Evolutionary conservation across 768 basidiomycete species (phyloP).

Genomic region (Cystobasidium onofrii): DNA sequence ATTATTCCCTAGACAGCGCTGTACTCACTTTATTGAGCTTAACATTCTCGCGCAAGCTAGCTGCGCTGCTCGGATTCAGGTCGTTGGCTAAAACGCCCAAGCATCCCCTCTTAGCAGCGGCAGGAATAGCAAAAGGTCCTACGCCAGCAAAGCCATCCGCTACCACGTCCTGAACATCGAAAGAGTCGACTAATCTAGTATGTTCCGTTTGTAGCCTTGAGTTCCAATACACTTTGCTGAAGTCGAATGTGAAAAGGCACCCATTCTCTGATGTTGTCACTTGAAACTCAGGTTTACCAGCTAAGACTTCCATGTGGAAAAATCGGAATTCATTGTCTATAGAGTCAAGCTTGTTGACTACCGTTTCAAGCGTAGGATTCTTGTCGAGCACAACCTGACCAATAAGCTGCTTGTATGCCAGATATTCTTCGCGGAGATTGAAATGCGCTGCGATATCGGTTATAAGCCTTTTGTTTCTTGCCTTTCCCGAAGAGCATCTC

Average conservation of each 20-base stretch:
- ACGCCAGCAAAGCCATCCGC: conserved; percentile 96
- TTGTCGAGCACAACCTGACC: conserved; percentile 94
- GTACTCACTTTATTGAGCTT: conserved; percentile 63
- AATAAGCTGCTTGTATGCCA: conserved; percentile 83
- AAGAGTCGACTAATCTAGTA: conserved; percentile 66
- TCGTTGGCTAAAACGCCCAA: conserved; percentile 73
- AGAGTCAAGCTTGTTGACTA: conserved; percentile 85
- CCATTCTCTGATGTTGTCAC: conserved; percentile 79
- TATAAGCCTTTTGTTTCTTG: not conserved
- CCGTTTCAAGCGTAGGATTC: conserved; percentile 71
- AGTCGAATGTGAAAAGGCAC: conserved; percentile 87
- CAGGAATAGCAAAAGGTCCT: conserved; percentile 89
- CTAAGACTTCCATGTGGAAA: conserved; percentile 93
- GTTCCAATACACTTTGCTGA: conserved; percentile 95
- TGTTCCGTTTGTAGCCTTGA: conserved; percentile 89
- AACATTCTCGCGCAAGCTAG: conserved; percentile 67
- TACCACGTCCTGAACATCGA: conserved; percentile 64
- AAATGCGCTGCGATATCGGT: conserved; percentile 60
- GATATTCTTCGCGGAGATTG: conserved; percentile 79
- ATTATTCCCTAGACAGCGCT: not conserved
- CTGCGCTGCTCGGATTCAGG: conserved; percentile 77
- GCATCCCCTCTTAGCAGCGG: conserved; percentile 71
- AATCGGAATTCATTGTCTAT: conserved; percentile 82
- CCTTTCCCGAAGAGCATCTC: conserved; percentile 38
- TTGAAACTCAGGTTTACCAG: conserved; percentile 75